These are phyloP conservation scores for Colletotrichum phormii DNA, from an alignment of 2,329 filamentous ascomycete species.

Conservation along the genomic window DNA sequence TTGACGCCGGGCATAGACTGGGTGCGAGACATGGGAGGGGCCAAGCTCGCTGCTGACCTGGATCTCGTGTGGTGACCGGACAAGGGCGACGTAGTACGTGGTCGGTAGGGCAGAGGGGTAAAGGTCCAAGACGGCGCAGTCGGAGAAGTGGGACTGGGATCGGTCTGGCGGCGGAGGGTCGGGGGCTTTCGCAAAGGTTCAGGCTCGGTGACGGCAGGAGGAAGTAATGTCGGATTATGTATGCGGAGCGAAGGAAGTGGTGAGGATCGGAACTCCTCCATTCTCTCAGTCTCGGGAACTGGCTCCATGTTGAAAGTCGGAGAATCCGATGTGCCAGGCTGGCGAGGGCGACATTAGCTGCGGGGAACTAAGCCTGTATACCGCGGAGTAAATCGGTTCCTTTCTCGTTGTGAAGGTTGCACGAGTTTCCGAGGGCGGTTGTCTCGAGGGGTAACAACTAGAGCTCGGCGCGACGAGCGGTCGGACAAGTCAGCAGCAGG, in stretches of 20 bases:
- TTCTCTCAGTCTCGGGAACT: slow-evolving; percentile 75
- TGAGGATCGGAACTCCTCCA: slow-evolving; percentile 73
- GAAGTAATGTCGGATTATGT: slow-evolving; percentile 46
- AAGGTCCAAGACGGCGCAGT: slow-evolving; percentile 62
- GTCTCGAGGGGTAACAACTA: not conserved
- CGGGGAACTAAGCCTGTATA: not conserved
- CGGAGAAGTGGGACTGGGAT: slow-evolving; percentile 66
- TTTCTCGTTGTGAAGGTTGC: not conserved
- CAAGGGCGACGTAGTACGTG: slow-evolving; percentile 72
- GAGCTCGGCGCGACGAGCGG: not conserved
- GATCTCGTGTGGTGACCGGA: slow-evolving; percentile 68
- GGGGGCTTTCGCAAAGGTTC: slow-evolving; percentile 63
- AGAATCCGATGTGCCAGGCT: slow-evolving; percentile 29
- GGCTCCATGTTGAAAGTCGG: slow-evolving; percentile 66
- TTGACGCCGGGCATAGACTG: slow-evolving; percentile 74
- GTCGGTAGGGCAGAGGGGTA: slow-evolving; percentile 66
- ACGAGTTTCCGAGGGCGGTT: not conserved
- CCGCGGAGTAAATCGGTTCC: not conserved
- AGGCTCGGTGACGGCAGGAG: slow-evolving; percentile 51
- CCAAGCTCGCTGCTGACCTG: slow-evolving; percentile 66
- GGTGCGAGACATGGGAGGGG: slow-evolving; percentile 70
- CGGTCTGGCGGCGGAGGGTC: slow-evolving; percentile 68
- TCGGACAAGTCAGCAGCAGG: not conserved
- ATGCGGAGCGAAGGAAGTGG: slow-evolving; percentile 67
- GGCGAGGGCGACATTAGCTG: slow-evolving; percentile 32